Conservation (phyloP, 805 yeast genomes). For the Barnettozyma sp. region DNA sequence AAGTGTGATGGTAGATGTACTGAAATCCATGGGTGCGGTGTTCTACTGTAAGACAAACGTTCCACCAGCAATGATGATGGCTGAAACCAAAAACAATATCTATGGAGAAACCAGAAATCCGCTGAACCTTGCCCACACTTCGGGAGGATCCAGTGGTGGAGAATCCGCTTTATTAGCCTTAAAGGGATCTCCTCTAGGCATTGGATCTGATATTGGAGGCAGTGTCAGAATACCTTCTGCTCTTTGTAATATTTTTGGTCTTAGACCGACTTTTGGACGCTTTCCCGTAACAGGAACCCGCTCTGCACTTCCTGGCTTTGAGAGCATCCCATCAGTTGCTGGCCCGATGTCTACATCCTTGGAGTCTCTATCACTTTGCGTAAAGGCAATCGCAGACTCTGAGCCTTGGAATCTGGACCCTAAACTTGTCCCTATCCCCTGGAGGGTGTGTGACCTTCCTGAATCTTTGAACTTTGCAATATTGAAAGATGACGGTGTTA, state of each 20-base stretch:
- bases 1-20: constrained; percentile 38
- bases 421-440: constrained; percentile 42
- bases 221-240: constrained; percentile 64
- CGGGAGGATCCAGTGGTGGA: constrained; percentile 70
- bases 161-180: constrained; percentile 57
- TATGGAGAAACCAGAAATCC: constrained; percentile 54
- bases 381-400: constrained; percentile 41
- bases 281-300: constrained; percentile 26
- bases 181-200: constrained; percentile 53
- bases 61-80: constrained; percentile 64
- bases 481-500: constrained; percentile 32
- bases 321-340: constrained; percentile 51
- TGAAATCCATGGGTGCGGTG: constrained; percentile 35
- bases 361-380: constrained; percentile 60
- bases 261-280: constrained; percentile 55
- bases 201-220: constrained; percentile 69
- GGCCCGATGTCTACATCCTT: constrained; percentile 64
- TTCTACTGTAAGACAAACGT: constrained; percentile 58
- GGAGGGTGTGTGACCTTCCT: constrained; percentile 31
- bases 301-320: constrained; percentile 10
- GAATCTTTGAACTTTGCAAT: constrained; percentile 39
- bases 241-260: constrained; percentile 49
- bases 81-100: constrained; percentile 53
- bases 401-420: constrained; percentile 56
- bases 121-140: constrained; percentile 45